phyloP scores from a whole-genome alignment of 208 protist genomes.

The Trypanosoma brucei region DNA sequence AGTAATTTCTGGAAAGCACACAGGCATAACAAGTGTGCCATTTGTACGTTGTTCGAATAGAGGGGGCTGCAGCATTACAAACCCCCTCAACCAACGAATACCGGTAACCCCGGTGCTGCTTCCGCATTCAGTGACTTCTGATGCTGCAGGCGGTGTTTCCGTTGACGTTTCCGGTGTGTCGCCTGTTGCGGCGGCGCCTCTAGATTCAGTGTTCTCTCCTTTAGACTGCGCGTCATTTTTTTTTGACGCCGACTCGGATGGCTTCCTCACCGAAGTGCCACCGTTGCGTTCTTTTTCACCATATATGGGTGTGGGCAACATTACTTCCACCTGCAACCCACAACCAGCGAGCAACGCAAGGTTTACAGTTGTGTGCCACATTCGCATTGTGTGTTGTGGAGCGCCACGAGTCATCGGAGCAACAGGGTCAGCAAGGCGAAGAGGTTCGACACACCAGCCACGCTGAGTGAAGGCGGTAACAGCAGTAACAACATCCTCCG shows the following conservation, averaged over 20 bases:
- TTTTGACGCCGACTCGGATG: background rate
- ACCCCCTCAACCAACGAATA: conserved; percentile 22
- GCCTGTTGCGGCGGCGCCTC: no score
- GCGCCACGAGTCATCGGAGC: conserved; percentile 11
- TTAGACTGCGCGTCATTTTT: background rate
- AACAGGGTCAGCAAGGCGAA: conserved; percentile 31
- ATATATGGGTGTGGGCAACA: conserved; percentile 23
- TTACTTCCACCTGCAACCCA: conserved; percentile 17
- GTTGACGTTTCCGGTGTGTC: no score
- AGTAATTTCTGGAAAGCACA: conserved; percentile 14
- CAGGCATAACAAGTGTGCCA: conserved; percentile 20
- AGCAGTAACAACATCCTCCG: background rate
- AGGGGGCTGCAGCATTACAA: conserved; percentile 19
- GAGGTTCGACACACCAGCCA: conserved; percentile 57
- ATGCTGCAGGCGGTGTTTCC: background rate
- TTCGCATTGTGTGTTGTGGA: conserved; percentile 17
- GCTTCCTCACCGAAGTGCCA: background rate
- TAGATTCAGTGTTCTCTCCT: background rate
- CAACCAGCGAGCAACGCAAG: conserved; percentile 6
- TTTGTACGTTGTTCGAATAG: conserved; percentile 27
- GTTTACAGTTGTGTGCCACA: conserved; percentile 24
- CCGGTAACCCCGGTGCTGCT: conserved; percentile 26
- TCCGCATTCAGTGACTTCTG: conserved; percentile 9
- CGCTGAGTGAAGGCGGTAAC: conserved; percentile 11
- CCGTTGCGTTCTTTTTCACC: background rate